phyloP scores from a whole-genome alignment of 139 green algal genomes.

The Gonium pectorale region DNA sequence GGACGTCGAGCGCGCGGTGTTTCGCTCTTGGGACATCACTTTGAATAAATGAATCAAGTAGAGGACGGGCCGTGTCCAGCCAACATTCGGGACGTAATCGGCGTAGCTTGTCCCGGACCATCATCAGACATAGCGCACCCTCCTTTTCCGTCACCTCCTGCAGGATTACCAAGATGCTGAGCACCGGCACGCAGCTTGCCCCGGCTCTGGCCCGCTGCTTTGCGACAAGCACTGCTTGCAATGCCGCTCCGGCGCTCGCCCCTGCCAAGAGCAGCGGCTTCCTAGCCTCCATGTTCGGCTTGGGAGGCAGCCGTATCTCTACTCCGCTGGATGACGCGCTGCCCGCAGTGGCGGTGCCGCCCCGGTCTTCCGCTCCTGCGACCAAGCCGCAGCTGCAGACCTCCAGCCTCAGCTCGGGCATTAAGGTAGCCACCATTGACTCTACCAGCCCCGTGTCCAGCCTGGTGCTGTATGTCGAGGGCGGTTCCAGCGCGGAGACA shows the following conservation, averaged over 20 bases:
- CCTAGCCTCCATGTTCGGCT: constrained; percentile 45
- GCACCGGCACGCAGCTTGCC: constrained; percentile 15
- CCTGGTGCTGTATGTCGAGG: constrained; percentile 55
- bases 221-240: neutral
- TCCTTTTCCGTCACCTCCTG: too few species aligned
- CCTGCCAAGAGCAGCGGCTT: constrained; percentile 12
- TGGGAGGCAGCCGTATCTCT: constrained; percentile 51
- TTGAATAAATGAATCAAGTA: too few species aligned
- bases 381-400: constrained; percentile 45
- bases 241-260: constrained; percentile 30
- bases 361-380: constrained; percentile 3
- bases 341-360: constrained; percentile 44
- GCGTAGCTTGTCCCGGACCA: too few species aligned
- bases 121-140: too few species aligned
- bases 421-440: constrained; percentile 52
- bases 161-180: constrained; percentile 25
- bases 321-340: constrained; percentile 58
- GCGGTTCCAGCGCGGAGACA: constrained; percentile 60
- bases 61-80: too few species aligned
- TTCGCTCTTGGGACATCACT: too few species aligned
- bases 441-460: constrained; percentile 51
- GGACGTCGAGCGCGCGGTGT: too few species aligned
- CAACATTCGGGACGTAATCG: too few species aligned
- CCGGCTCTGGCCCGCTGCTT: constrained; percentile 26
- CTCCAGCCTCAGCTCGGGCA: constrained; percentile 15